Evolutionary conservation across 2,329 filamentous ascomycete species (phyloP), one percentile per base, ranked within the genome.

Genomic region (Calycina herbarum): DNA sequence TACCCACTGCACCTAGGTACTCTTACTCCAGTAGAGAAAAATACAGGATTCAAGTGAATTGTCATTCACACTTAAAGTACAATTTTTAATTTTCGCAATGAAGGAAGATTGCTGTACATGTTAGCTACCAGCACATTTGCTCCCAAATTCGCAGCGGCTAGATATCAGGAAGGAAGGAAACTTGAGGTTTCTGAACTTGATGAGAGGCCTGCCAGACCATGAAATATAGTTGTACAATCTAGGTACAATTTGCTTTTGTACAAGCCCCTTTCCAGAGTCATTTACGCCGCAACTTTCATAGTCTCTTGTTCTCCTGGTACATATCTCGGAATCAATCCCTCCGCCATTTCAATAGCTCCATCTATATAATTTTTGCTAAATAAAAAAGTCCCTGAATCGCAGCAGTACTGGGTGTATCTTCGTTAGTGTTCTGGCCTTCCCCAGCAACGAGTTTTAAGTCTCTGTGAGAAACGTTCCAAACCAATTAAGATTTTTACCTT

Each of bases 371-470:
- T 91, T 80, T 99, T 99, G 79, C 98, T 96, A 77, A 96, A 96
- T 77, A 98, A 78, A 78, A 99, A 99, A 99, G 79, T 0, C 95
- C 95, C 78, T 99, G 95, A 33, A 99, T 87, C 27, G 93, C 93
- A 33, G 95, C 95, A 3, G 94, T 94, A 76, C 94, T 98, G 17
- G 93, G 15, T 71, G 65, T 3, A 74, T 57, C 61, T 69, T 71
- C 13, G 64, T 59, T 64, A 24, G 67, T 69, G 15, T 35, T 54
- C 57, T 66, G 31, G 1, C 70, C 70, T 27, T 63, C 57, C 61
- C 85, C 82, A 20, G 87, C 85, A 63, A 96, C 86, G 31, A 97
- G 78, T 0, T 57, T 87, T 84, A 13, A 96, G 84, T 67, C 86
- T 86, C 27, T 82, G 75, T 69, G 98, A 78, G 79, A 99, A 98